These are phyloP conservation scores for Talaromyces sp. DNA, from an alignment of 2,329 filamentous ascomycete genomes.

Conservation along the genomic window DNA sequence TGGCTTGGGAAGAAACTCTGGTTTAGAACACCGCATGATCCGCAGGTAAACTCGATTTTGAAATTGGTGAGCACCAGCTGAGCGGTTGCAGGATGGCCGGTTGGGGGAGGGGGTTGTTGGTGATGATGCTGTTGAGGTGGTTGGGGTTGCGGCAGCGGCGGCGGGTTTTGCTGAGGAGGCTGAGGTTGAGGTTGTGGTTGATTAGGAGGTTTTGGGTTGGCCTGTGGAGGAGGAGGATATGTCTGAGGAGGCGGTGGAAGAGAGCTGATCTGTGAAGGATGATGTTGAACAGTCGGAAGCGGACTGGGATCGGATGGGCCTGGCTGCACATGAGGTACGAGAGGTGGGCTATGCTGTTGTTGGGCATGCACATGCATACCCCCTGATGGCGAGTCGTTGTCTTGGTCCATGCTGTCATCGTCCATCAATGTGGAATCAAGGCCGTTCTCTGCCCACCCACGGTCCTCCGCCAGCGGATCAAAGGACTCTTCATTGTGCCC, in stretches of 20 bases:
- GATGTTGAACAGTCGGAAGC: slow-evolving; percentile 15
- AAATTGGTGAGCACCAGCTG: slow-evolving; percentile 32
- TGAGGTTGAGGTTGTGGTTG: slow-evolving; percentile 3
- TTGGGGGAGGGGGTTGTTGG: slow-evolving; percentile 17
- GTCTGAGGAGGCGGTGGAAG: slow-evolving; percentile 20
- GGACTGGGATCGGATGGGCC: slow-evolving; percentile 18
- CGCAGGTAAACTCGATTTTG: slow-evolving; percentile 37
- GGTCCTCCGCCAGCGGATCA: slow-evolving; percentile 18
- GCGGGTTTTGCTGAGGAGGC: slow-evolving; percentile 1
- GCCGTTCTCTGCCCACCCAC: slow-evolving; percentile 28
- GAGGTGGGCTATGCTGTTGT: slow-evolving; percentile 8
- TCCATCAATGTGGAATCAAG: slow-evolving; percentile 24
- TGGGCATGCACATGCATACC: slow-evolving; percentile 4
- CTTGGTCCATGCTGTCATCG: slow-evolving; percentile 18
- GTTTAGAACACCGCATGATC: slow-evolving; percentile 32
- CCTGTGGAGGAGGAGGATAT: slow-evolving; percentile 14
- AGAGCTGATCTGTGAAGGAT: slow-evolving; percentile 19
- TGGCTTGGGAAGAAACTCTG: slow-evolving; percentile 36
- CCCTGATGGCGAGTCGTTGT: slow-evolving; percentile 16
- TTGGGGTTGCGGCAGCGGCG: slow-evolving; percentile 16
- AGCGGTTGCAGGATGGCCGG: slow-evolving; percentile 21
- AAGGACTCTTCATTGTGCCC: slow-evolving; percentile 20
- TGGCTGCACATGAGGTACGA: slow-evolving; percentile 17
- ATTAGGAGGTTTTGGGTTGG: slow-evolving; percentile 4
- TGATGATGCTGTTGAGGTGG: slow-evolving; percentile 17